Base-by-base conservation (phyloP, 208 protist species). In the Trypanosoma avium region DNA sequence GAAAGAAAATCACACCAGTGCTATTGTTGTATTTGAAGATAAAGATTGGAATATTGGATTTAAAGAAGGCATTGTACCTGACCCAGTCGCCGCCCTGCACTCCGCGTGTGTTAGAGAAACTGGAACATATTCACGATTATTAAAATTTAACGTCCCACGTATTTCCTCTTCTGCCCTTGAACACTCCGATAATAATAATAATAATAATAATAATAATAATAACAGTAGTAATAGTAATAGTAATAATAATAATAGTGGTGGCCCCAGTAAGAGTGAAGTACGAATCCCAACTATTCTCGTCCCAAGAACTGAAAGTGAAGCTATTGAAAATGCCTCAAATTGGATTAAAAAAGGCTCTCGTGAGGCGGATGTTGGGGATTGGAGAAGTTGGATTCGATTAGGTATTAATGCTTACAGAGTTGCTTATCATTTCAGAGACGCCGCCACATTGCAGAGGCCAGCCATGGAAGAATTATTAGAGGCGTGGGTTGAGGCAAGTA, bases 1-100 rank as follows among this genome's bases (percentile, higher is more conserved):
- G 85, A 94, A 94, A 65, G 84, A 94, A 77, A 94, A 94, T 67
- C 85, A 81, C 77, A 92, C 84, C 24, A 94, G 88, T 56, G 83
- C 88, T 33, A 94, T 94, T 24, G 61, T 72, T 19, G 85, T 94
- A 17, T 91, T 88, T 59, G 83, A 91, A 27, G 76, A 85, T 21
- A 67, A 68, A 0, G 71, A 76, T 54, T 92, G 85, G 84, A 84
- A 92, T 46, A 79, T 94, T 57, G 88, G 88, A 27, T 94, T 94
- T 49, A 70, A 71, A 0, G 46, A 60, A 30, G 83, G 85, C 36
- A 63, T 78, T 42, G 85, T 92, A 9, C 73, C 85, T n/a, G 81
- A 85, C n/a, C 59, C 74, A 56, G 60, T 67, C 42, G 88, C 88
- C 19, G 84, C 88, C 17, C 60, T 94, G 26, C 88, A 91, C 81